These are phyloP conservation scores for Solanum medicagineum DNA, from an alignment of 257 asterid genomes.

Conservation along the genomic window DNA sequence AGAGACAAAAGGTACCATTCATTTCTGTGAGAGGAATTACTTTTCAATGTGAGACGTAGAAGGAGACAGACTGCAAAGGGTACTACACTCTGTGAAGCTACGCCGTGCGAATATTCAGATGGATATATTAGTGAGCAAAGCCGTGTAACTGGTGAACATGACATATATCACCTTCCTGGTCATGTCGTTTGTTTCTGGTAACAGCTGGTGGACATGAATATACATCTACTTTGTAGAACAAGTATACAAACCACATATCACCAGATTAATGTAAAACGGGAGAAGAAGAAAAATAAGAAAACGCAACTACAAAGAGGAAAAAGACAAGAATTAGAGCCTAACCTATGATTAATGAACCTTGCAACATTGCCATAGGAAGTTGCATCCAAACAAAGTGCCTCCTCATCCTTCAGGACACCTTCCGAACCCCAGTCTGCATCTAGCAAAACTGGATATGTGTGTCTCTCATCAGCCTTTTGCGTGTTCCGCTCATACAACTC, in stretches of 20 bases:
- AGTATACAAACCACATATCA: neutral
- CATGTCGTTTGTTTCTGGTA: neutral
- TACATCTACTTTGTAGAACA: neutral
- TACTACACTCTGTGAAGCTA: neutral
- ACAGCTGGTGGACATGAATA: neutral
- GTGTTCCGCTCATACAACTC: slow-evolving; percentile 43
- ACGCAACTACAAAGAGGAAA: neutral
- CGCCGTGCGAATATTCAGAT: neutral
- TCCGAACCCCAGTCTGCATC: slow-evolving; percentile 78
- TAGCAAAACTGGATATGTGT: slow-evolving; percentile 51
- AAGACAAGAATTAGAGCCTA: neutral
- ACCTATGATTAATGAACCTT: slow-evolving; percentile 70
- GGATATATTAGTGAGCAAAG: neutral
- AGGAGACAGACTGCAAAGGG: neutral
- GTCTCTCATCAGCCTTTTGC: slow-evolving; percentile 21
- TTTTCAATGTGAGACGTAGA: no score
- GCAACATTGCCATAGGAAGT: slow-evolving; percentile 58
- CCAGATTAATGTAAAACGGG: neutral
- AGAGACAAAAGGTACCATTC: neutral
- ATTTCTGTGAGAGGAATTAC: no score
- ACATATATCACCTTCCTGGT: neutral
- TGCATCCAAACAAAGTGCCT: slow-evolving; percentile 70
- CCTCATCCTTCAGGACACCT: slow-evolving; percentile 45
- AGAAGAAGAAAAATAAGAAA: neutral
- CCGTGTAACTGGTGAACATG: neutral